Evolutionary conservation across 192 early-diverging fungal genomes (phyloP), one percentile per base, ranked within the genome.

Genomic region (Coemansia sp.): DNA sequence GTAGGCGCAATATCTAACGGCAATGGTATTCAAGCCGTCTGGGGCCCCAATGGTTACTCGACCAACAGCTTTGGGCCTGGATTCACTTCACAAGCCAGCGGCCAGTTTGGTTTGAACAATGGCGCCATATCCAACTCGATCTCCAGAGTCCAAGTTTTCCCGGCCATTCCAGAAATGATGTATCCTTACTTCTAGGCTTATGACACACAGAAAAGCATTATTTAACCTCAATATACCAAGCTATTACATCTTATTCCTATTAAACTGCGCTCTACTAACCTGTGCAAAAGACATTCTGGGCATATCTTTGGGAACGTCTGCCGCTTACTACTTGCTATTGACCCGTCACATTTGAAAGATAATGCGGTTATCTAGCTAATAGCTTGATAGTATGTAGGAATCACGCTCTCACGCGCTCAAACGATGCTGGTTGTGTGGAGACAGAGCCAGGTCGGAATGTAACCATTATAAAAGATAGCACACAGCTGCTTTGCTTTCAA

Each of bases 61-160:
- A 68, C 79, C 9, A 70, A 71, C 3, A 82, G 79, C 53, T 65
- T 65, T 59, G 70, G 74, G 4, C 79, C 79, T 2, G 79, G 79
- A 10, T 81, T 82, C 29, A 65, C 47, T 30, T 76, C 79, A 3
- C 79, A 82, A 16, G 69, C 73, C 68, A 60, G 45, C 5, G 79
- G 79, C 2, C 68, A 76, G 40, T 82, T 82, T 68, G 70, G 71
- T 13, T 59, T 59, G 2, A 70, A 65, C 27, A 44, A 71, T 20
- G 79, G 79, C 11, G 62, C 79, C 15, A 22, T 73, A 13, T 82
- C 79, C 16, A 76, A 82, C 62, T 73, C 74, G 2, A 61, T 82
- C 39, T 73, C 79, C 22, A 67, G 65, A 10, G 60, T 65, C 32
- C 78, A 80, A 29, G 65, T 71, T 10, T 74, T 80, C 40, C 65